A percentile compares a stretch with the other conserved stretches of the same genome.
phyloP scores from a whole-genome alignment of 805 yeast genomes.

The Sugiyamaella boreocaroliniensis region DNA sequence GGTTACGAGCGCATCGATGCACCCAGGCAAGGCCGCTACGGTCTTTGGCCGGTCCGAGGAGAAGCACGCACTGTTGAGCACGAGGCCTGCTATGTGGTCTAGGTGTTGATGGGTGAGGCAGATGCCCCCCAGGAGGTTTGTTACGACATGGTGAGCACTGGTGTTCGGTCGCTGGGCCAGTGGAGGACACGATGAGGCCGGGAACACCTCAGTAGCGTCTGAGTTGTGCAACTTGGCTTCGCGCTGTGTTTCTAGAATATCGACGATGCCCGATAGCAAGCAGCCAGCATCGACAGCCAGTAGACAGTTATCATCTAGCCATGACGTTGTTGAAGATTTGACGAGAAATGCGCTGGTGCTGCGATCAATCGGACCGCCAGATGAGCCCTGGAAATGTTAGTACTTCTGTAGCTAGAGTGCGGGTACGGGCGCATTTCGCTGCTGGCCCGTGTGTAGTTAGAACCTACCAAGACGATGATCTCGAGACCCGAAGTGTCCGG shows the following conservation, averaged over 20 bases:
- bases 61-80: constrained; percentile 63
- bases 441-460: neutral
- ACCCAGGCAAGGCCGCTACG: constrained; percentile 48
- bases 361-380: constrained; percentile 81
- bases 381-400: constrained; percentile 43
- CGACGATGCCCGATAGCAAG: constrained; percentile 52
- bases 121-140: constrained; percentile 23
- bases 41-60: constrained; percentile 31
- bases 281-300: constrained; percentile 76
- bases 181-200: neutral
- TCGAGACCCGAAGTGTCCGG: constrained; percentile 18
- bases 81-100: constrained; percentile 68
- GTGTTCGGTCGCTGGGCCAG: constrained; percentile 1
- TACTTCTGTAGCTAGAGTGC: too few relatives aligned
- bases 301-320: constrained; percentile 36
- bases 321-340: constrained; percentile 45
- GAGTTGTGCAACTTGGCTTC: neutral
- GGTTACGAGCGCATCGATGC: constrained; percentile 45
- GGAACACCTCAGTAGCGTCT: neutral
- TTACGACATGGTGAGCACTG: constrained; percentile 24
- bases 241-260: constrained; percentile 27
- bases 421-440: constrained; percentile 2
- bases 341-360: constrained; percentile 61
- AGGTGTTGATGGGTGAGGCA: constrained; percentile 74
- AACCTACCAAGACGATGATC: constrained; percentile 23